Base-by-base conservation (phyloP, 208 protist genomes). In the Acanthamoeba healyi region DNA sequence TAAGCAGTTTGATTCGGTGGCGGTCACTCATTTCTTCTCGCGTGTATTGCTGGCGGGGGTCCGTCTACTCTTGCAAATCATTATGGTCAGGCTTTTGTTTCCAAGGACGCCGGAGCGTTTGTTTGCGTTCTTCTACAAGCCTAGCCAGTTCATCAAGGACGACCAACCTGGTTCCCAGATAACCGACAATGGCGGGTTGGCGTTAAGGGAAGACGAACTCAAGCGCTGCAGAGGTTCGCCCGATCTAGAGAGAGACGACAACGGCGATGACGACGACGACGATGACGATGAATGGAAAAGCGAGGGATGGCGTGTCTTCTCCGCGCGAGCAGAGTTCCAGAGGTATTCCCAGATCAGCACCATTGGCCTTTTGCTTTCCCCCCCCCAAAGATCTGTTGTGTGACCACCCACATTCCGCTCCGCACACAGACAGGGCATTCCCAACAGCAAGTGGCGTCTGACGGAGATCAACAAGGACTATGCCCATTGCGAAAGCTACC, bases 61-160 rank as follows among this genome's bases (percentile, higher is more conserved):
- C n/a, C n/a, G n/a, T n/a, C n/a, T n/a, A n/a, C n/a, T n/a, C n/a
- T n/a, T n/a, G n/a, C n/a, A n/a, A n/a, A n/a, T n/a, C n/a, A n/a
- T n/a, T n/a, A n/a, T n/a, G n/a, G n/a, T n/a, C 26, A 65, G 58
- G 22, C 72, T 82, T 34, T n/a, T 51, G 36, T 82, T 82, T 15
- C 72, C 72, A 12, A 26, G 42, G 72, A 54, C 72, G 22, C 42
- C 42, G 22, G 72, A 82, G 26, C 36, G 72, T 1, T 9, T 82
- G 72, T 82, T 82, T 46, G 72, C 72, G 5, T 82, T 82, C 42
- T 82, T 82, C 32, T 82, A 82, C 42, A 82, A 82, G 72, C 72
- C 72, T 26, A n/a, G 42, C 72, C 36, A 51, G 36, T 15, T 54
- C 42, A 34, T 34, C 40, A 22, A 42, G 1, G 72, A 82, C 72